These are phyloP conservation scores for Scutellaria minor DNA, from an alignment of 257 asterid genomes.

Conservation along the genomic window DNA sequence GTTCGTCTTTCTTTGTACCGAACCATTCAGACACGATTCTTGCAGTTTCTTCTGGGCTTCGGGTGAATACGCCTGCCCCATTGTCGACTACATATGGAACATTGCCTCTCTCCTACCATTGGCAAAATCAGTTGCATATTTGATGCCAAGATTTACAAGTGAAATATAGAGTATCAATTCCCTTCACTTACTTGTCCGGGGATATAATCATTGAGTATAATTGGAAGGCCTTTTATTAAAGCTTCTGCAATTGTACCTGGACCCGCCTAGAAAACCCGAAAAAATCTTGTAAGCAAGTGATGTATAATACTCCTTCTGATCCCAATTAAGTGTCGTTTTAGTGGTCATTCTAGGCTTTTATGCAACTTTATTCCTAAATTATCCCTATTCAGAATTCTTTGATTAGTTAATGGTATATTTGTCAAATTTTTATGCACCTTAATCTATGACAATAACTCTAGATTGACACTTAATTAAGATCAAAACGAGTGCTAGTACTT, in stretches of 20 bases:
- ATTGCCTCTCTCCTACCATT: slow-evolving; percentile 84
- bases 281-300: not conserved
- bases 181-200: slow-evolving; percentile 82
- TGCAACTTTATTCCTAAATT: too few species aligned
- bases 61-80: slow-evolving; percentile 86
- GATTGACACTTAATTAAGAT: too few species aligned
- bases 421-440: too few species aligned
- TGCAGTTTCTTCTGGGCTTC: slow-evolving; percentile 82
- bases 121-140: not conserved
- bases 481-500: too few species aligned
- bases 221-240: slow-evolving; percentile 89
- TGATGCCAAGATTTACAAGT: not conserved
- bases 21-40: slow-evolving; percentile 79
- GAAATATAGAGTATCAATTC: not conserved
- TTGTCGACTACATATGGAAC: slow-evolving; percentile 89
- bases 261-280: slow-evolving; percentile 66
- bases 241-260: slow-evolving; percentile 98
- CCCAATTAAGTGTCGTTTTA: too few species aligned
- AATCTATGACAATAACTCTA: too few species aligned
- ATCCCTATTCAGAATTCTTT: too few species aligned
- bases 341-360: too few species aligned
- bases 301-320: not conserved
- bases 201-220: slow-evolving; percentile 88
- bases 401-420: too few species aligned
- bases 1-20: slow-evolving; percentile 70